Evolutionary conservation across 768 basidiomycete species (phyloP).

Genomic region (Tulasnella sp.): DNA sequence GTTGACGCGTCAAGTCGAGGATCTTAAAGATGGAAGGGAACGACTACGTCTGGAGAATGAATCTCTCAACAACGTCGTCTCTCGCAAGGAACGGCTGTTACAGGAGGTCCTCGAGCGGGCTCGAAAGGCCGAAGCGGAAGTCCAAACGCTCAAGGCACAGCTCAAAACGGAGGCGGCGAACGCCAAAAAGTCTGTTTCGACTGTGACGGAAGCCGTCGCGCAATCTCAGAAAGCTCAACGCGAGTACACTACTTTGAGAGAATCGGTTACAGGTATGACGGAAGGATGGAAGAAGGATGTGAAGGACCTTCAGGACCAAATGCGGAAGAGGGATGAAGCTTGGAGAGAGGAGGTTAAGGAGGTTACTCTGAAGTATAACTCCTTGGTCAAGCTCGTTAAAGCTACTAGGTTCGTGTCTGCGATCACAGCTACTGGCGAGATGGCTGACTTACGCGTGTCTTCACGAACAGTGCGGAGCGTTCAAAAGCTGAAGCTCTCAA

Average conservation of each 20-base stretch:
- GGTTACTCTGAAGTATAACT: constrained; percentile 66
- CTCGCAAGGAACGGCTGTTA: constrained; percentile 80
- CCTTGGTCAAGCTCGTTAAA: constrained; percentile 54
- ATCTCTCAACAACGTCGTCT: constrained; percentile 83
- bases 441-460: background rate
- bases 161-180: constrained; percentile 73
- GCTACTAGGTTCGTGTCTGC: constrained; percentile 58
- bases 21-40: constrained; percentile 85
- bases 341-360: constrained; percentile 68
- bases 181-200: constrained; percentile 71
- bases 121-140: constrained; percentile 81
- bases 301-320: constrained; percentile 70
- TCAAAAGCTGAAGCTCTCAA: constrained; percentile 41
- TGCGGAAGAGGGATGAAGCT: constrained; percentile 72
- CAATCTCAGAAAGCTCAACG: constrained; percentile 79
- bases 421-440: constrained; percentile 50
- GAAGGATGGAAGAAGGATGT: constrained; percentile 76
- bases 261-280: constrained; percentile 71
- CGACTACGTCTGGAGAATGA: constrained; percentile 83
- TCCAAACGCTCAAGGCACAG: constrained; percentile 64
- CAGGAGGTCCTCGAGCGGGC: constrained; percentile 89
- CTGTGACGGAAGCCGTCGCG: constrained; percentile 72
- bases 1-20: constrained; percentile 82
- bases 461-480: constrained; percentile 30
- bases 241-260: constrained; percentile 78